Base-by-base conservation (phyloP, 257 asterid species). In the Striga asiatica region DNA sequence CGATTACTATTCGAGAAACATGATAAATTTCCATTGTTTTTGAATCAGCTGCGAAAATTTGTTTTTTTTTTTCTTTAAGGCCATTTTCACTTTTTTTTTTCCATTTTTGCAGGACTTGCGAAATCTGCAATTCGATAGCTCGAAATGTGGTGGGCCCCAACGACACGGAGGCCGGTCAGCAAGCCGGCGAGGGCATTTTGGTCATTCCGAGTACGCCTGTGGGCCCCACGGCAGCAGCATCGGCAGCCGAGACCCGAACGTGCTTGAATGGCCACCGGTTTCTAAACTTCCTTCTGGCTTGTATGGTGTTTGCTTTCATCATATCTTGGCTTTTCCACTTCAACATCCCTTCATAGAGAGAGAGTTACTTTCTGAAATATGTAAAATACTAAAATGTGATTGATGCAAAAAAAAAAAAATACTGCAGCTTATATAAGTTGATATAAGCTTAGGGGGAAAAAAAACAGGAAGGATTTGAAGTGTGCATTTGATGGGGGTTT, bases 261-360 rank as follows among this genome's bases (percentile, higher is more conserved):
- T 84, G 88, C 75, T 72, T 80, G 45, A 80, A 84, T 13, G 89
- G 96, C 4, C 92, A 82, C 61, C 82, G 94, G 13, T 80, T 79
- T 45, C 48, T 84, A 5, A 88, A 88, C 42, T 81, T 88, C 60
- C 78, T 88, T 45, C 85, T 88, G 8, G 94, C 89, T 67, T 84
- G 94, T 63, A 72, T 88, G 94, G 93, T 84, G 5, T 88, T 88
- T 57, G 96, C 94, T 4, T 88, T 88, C 28, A 89, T 88, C 70
- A 81, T 88, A 65, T 84, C 96, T 18, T 88, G 96, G 96, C 93
- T 88, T 52, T 88, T 88, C 73, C 96, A 78, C 69, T 88, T 88
- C 54, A 88, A 79, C 72, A 81, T 81, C 45, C 94, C 85, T 5
- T 80, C 96, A 0, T 84, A n/a, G n/a, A n/a, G n/a, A n/a, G 74